Conservation (phyloP, 2,329 filamentous ascomycete species). For the Ophiostoma tasmaniense region DNA sequence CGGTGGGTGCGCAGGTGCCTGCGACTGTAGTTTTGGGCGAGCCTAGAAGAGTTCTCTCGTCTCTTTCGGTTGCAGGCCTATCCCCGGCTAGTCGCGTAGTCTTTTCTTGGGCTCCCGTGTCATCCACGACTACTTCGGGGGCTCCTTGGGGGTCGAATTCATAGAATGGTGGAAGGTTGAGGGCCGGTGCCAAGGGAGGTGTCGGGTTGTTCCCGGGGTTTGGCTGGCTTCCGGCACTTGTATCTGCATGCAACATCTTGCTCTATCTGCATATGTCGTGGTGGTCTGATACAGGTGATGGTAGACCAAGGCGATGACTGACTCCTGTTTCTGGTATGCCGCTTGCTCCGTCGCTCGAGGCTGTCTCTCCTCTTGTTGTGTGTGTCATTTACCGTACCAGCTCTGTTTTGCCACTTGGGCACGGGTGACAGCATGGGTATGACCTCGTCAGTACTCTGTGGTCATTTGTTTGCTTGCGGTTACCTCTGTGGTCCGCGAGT, state of each 20-base stretch:
- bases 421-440: background rate
- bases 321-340: background rate
- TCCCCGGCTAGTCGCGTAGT: background rate
- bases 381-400: background rate
- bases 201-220: too few relatives aligned
- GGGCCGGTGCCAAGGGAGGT: background rate
- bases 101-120: background rate
- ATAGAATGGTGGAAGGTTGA: background rate
- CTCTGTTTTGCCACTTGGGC: background rate
- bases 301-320: background rate
- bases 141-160: slow-evolving; percentile 12
- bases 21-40: background rate
- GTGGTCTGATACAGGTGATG: background rate
- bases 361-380: background rate
- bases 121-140: slow-evolving; percentile 3
- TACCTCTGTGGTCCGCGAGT: background rate
- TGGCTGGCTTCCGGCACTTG: background rate
- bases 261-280: background rate
- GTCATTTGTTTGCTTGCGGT: background rate
- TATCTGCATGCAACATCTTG: background rate
- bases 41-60: background rate
- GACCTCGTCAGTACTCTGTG: background rate
- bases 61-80: background rate
- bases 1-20: too few relatives aligned
- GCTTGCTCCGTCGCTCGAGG: background rate